phyloP scores from a whole-genome alignment of 768 basidiomycete genomes.

The Suillus subaureus region DNA sequence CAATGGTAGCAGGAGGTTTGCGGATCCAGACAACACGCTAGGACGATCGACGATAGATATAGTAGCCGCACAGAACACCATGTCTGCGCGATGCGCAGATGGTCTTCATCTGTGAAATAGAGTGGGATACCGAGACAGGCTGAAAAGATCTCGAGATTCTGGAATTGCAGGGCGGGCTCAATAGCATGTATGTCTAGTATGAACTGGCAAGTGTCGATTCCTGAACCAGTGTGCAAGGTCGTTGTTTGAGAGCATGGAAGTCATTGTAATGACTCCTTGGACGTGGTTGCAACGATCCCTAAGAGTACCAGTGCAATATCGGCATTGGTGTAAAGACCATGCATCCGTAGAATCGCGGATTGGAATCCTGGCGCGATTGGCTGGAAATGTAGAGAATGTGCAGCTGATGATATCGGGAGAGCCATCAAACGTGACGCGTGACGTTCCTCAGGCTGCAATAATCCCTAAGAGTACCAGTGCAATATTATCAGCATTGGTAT shows the following conservation, averaged over 20 bases:
- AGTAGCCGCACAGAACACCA: slow-evolving; percentile 1
- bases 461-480: too few species aligned
- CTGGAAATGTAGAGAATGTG: neutral
- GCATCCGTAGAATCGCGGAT: neutral
- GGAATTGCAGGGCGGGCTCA: slow-evolving; percentile 2
- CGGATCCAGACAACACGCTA: neutral
- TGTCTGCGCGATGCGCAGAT: slow-evolving; percentile 1
- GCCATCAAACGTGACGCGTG: neutral
- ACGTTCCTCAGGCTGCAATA: neutral
- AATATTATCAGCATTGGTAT: too few species aligned
- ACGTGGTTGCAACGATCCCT: neutral
- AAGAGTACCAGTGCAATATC: neutral
- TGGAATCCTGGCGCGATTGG: neutral
- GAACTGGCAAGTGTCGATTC: neutral
- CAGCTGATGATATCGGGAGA: neutral
- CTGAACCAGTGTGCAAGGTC: neutral
- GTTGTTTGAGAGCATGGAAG: neutral
- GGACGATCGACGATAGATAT: neutral
- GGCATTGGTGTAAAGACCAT: neutral
- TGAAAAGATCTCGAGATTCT: slow-evolving; percentile 1
- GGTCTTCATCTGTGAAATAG: slow-evolving; percentile 4
- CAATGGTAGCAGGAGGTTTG: neutral
- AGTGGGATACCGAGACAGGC: slow-evolving; percentile 4
- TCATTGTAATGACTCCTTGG: neutral
- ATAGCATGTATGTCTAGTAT: slow-evolving; percentile 5